Base-by-base conservation (phyloP, 805 yeast genomes). In the Metschnikowia henanensis region DNA sequence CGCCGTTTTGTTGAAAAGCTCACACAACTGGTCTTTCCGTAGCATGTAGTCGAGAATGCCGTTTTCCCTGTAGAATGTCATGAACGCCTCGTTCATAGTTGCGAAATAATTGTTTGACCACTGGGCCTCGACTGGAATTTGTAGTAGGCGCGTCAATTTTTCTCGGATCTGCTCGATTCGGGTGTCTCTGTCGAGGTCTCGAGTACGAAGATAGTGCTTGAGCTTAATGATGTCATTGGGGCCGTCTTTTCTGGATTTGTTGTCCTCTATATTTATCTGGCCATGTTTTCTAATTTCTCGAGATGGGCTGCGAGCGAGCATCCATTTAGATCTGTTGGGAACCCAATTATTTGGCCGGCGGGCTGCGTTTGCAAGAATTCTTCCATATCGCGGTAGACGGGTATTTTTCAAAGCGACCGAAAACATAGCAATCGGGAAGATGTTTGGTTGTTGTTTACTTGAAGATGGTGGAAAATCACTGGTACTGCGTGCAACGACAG, bases 161-260 rank as follows among this genome's bases (percentile, higher is more conserved):
- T 45, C 41, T 6, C 43, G 46, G 28, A 65, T 41, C 13, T 62
- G 50, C 33, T 43, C 44, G 10, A 41, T 39, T 16, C 62, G 53
- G 12, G 55, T 43, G 3, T 47, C 53, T 10, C 25, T 30, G 3
- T 66, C 57, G 16, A 62, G 49, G 20, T 64, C 69, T 6, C 57
- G 51, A 6, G 65, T 54, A 34, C 61, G 59, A 21, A 61, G 49
- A 32, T 56, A 61, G 45, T 61, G 65, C 45, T 56, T 59, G 41
- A 64, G 18, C 22, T 42, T 37, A 6, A 37, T 31, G 6, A 42
- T 35, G 9, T 16, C 19, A 5, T 30, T n/a, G 6, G 29, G 45
- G 18, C 19, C 19, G 4, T 35, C 4, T n/a, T 13, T 15, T 1
- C 15, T 19, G 9, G 25, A 10, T 10, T n/a, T n/a, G 6, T 35